A percentile compares a stretch with the other conserved stretches of the same genome.
Conservation (phyloP, 2,329 filamentous ascomycete species). For the Aspergillus intermedius region DNA sequence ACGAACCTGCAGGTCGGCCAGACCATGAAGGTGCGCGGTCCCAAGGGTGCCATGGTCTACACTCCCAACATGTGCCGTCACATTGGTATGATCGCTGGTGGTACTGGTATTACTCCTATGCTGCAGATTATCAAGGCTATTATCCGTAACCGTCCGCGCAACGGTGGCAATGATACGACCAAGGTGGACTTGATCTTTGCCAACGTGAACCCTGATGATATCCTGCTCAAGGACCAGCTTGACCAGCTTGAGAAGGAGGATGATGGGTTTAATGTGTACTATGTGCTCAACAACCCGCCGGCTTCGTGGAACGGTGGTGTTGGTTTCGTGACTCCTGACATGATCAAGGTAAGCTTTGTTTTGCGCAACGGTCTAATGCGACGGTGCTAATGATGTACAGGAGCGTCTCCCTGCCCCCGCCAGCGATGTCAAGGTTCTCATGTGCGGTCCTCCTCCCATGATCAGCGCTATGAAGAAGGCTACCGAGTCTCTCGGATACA, state of each 20-base stretch:
- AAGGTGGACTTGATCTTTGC: constrained; percentile 93
- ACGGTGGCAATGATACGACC: constrained; percentile 69
- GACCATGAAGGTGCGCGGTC: constrained; percentile 82
- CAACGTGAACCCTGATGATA: constrained; percentile 89
- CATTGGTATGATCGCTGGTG: constrained; percentile 97
- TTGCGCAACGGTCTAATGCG: background rate
- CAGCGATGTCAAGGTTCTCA: constrained; percentile 81
- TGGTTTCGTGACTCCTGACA: constrained; percentile 90
- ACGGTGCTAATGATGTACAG: constrained; percentile 25
- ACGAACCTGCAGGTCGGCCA: constrained; percentile 75
- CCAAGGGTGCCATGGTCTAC: constrained; percentile 97
- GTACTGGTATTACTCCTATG: constrained; percentile 98
- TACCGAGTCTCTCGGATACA: constrained; percentile 78
- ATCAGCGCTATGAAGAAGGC: constrained; percentile 95
- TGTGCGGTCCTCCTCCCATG: constrained; percentile 97
- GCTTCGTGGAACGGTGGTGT: constrained; percentile 87
- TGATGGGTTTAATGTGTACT: constrained; percentile 76
- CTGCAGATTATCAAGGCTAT: constrained; percentile 91
- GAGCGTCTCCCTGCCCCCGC: constrained; percentile 68
- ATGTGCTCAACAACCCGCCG: constrained; percentile 93
- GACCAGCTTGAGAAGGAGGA: constrained; percentile 73
- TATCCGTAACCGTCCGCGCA: constrained; percentile 62
- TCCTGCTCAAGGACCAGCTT: constrained; percentile 86
- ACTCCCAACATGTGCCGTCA: constrained; percentile 92
- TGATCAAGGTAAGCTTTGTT: constrained; percentile 64